Evolutionary conservation across 805 yeast species (phyloP).

Genomic region (Sugiyamaella americana): DNA sequence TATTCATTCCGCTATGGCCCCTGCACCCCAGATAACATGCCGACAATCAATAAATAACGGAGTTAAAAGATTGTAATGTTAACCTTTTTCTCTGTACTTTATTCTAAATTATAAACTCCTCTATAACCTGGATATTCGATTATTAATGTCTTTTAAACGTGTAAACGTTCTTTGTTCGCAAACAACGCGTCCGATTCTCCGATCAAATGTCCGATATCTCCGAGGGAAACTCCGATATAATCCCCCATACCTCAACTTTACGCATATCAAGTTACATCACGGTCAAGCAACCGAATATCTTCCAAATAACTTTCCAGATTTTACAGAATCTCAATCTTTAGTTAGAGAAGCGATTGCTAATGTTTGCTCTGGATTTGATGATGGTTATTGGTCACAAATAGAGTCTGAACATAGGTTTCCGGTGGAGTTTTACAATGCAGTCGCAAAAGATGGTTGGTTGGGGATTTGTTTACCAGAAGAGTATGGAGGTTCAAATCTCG

Average conservation of each 20-base stretch:
- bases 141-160: too few relatives aligned
- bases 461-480: slow-evolving; percentile 10
- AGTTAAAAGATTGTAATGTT: too few relatives aligned
- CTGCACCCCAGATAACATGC: too few relatives aligned
- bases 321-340: slow-evolving; percentile 7
- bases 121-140: too few relatives aligned
- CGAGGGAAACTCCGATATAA: background rate
- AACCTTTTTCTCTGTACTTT: too few relatives aligned
- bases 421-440: slow-evolving; percentile 4
- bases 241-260: background rate
- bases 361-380: slow-evolving; percentile 4
- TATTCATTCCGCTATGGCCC: too few relatives aligned
- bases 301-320: slow-evolving; percentile 1
- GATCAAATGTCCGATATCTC: too few relatives aligned
- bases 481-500: slow-evolving; percentile 9
- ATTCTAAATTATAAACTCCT: too few relatives aligned
- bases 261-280: background rate
- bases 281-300: slow-evolving; percentile 1
- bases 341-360: slow-evolving; percentile 6
- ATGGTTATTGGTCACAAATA: slow-evolving; percentile 6
- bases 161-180: too few relatives aligned
- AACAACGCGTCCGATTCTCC: too few relatives aligned
- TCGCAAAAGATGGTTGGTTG: slow-evolving; percentile 8
- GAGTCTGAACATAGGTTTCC: slow-evolving; percentile 7
- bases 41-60: too few relatives aligned